Evolutionary conservation across 2,329 filamentous ascomycete species (phyloP).

Genomic region (Alternaria infectoria): DNA sequence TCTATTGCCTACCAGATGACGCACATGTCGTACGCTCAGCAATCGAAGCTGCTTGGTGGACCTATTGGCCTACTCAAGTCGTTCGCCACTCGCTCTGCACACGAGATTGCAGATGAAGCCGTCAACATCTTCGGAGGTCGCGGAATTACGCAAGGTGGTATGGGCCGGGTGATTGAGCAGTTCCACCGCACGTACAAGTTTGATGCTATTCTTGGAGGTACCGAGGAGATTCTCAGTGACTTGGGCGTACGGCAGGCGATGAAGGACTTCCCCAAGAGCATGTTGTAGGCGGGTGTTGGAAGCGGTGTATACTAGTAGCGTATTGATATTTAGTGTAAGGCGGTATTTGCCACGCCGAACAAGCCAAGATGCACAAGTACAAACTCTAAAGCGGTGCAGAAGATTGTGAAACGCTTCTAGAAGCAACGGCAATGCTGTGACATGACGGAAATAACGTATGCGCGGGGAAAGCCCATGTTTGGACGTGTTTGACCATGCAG

Average conservation of each 20-base stretch:
- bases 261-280: slow-evolving; percentile 83
- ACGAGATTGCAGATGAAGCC: slow-evolving; percentile 83
- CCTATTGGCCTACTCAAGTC: slow-evolving; percentile 85
- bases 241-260: slow-evolving; percentile 83
- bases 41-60: slow-evolving; percentile 76
- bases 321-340: neutral
- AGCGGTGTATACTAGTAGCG: slow-evolving; percentile 7
- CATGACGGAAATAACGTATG: slow-evolving; percentile 12
- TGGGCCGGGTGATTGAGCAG: slow-evolving; percentile 83
- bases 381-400: slow-evolving; percentile 6
- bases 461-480: slow-evolving; percentile 7
- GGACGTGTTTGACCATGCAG: slow-evolving; percentile 11
- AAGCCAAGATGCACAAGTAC: neutral
- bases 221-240: slow-evolving; percentile 83
- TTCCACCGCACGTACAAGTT: slow-evolving; percentile 86
- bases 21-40: slow-evolving; percentile 79
- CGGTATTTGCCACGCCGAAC: slow-evolving; percentile 1
- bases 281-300: slow-evolving; percentile 62
- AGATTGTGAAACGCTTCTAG: slow-evolving; percentile 21
- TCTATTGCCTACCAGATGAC: slow-evolving; percentile 87
- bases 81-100: slow-evolving; percentile 75
- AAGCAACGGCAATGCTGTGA: slow-evolving; percentile 21
- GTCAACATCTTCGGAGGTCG: slow-evolving; percentile 87
- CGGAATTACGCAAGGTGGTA: slow-evolving; percentile 79
- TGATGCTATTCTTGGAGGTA: slow-evolving; percentile 70